These are phyloP conservation scores for Leccinum glutinopallens DNA, from an alignment of 1,284 basidiomycete species.

Conservation along the genomic window DNA sequence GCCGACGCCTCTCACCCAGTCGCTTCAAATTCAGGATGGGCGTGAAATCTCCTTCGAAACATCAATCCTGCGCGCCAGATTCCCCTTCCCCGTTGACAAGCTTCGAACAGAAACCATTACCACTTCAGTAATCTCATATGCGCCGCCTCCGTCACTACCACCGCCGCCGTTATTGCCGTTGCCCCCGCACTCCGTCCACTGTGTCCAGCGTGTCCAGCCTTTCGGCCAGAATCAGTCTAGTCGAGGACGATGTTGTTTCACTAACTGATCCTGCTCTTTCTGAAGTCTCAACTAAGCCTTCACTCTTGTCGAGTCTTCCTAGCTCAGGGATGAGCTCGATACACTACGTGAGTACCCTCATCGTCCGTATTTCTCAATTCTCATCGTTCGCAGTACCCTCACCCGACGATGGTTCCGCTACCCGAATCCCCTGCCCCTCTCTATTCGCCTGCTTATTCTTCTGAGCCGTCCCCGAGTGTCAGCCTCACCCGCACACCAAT, in stretches of 20 bases:
- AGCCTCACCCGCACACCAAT: slow-evolving; percentile 62
- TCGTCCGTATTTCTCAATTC: slow-evolving; percentile 20
- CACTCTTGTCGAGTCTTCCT: slow-evolving; percentile 47
- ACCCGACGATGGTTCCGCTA: slow-evolving; percentile 39
- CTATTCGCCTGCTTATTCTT: slow-evolving; percentile 28
- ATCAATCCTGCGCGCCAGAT: slow-evolving; percentile 51
- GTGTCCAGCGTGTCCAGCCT: slow-evolving; percentile 43
- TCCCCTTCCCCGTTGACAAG: slow-evolving; percentile 46
- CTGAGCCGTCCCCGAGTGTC: slow-evolving; percentile 50
- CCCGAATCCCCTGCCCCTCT: slow-evolving; percentile 38
- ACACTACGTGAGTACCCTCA: slow-evolving; percentile 35
- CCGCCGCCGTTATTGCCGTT: slow-evolving; percentile 10
- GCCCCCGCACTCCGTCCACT: slow-evolving; percentile 37
- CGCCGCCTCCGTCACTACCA: slow-evolving; percentile 5
- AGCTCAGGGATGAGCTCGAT: slow-evolving; percentile 33
- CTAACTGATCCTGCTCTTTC: slow-evolving; percentile 31
- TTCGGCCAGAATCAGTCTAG: slow-evolving; percentile 37
- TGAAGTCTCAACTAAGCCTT: slow-evolving; percentile 53
- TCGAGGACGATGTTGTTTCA: slow-evolving; percentile 38
- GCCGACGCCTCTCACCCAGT: slow-evolving; percentile 66
- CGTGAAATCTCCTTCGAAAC: slow-evolving; percentile 66
- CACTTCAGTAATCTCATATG: slow-evolving; percentile 24
- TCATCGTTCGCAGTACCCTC: slow-evolving; percentile 22
- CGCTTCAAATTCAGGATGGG: slow-evolving; percentile 57
- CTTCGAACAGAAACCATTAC: slow-evolving; percentile 41